Evolutionary conservation across 2,329 filamentous ascomycete species (phyloP).

Genomic region (Ophiocordyceps camponoti-leonardi): DNA sequence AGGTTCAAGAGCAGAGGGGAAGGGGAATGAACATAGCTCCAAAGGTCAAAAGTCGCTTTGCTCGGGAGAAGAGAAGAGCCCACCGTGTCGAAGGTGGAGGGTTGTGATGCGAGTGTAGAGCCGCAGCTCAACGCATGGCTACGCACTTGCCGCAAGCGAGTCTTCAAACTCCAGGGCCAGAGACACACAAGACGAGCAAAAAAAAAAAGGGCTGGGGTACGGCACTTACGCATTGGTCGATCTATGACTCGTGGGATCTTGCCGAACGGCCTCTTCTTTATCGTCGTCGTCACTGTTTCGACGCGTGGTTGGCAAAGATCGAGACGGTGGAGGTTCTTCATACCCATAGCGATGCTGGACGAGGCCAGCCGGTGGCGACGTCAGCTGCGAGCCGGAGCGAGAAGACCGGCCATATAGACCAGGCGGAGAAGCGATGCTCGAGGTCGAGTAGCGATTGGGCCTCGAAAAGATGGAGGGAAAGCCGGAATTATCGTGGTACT

Average conservation of each 20-base stretch:
- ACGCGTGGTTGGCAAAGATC: conserved; percentile 72
- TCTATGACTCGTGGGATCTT: conserved; percentile 54
- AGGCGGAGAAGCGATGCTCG: conserved; percentile 69
- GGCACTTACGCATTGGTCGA: conserved; percentile 62
- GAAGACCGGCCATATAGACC: conserved; percentile 57
- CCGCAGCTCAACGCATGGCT: too few species aligned
- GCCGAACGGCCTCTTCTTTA: conserved; percentile 56
- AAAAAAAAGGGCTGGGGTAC: neutral
- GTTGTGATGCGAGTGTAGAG: neutral
- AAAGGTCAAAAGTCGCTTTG: too few species aligned
- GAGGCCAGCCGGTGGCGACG: conserved; percentile 55
- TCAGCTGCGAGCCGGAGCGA: conserved; percentile 63
- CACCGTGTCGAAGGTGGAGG: neutral
- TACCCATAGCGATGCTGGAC: conserved; percentile 40
- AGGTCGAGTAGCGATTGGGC: conserved; percentile 76
- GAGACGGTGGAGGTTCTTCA: conserved; percentile 45
- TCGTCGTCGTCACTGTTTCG: conserved; percentile 87
- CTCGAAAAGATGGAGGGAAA: conserved; percentile 70
- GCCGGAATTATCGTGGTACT: conserved; percentile 62
- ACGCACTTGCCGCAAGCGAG: too few species aligned
- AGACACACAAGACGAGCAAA: neutral
- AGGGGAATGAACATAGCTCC: neutral
- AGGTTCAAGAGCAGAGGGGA: neutral
- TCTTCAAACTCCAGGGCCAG: too few species aligned
- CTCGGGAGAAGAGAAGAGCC: neutral